Conservation (phyloP, 2,329 filamentous ascomycete species). For the Colletotrichum sojae region DNA sequence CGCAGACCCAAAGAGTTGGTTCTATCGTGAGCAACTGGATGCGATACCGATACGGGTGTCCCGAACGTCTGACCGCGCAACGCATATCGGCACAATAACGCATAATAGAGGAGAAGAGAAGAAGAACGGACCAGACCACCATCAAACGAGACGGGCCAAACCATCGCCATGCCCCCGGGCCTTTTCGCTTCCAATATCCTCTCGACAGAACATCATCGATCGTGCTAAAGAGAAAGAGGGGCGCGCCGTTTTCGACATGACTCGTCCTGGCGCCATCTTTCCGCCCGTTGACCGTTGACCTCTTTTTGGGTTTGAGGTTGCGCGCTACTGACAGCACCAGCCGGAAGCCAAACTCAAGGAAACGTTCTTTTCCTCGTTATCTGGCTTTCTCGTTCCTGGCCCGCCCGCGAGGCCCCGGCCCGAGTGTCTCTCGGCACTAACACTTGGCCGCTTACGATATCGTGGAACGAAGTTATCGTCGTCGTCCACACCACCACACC, state of each 20-base stretch:
- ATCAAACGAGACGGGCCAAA: slow-evolving; percentile 23
- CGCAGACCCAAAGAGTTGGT: too few species aligned
- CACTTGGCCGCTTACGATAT: slow-evolving; percentile 1
- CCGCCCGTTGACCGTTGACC: slow-evolving; percentile 28
- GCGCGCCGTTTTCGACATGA: slow-evolving; percentile 35
- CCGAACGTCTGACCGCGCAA: neutral
- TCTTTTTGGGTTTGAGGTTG: slow-evolving; percentile 17
- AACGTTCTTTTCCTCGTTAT: neutral
- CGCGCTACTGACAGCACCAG: slow-evolving; percentile 33
- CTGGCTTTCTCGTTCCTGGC: slow-evolving; percentile 13
- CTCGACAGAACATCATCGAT: neutral
- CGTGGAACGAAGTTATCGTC: neutral
- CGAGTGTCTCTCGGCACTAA: neutral
- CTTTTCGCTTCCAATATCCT: neutral
- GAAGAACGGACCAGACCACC: slow-evolving; percentile 31
- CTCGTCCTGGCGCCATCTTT: slow-evolving; percentile 24
- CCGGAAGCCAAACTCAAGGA: slow-evolving; percentile 10
- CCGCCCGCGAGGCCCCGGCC: neutral
- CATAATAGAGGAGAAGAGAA: neutral
- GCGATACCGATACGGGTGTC: neutral
- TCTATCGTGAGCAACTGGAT: too few species aligned
- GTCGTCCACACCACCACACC: too few species aligned
- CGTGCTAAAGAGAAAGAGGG: slow-evolving; percentile 2
- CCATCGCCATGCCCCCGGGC: neutral
- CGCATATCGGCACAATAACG: slow-evolving; percentile 4